Evolutionary conservation across 2,329 filamentous ascomycete species (phyloP), one percentile per base, ranked within the genome.

Genomic region (Leptoxyphium fumago): DNA sequence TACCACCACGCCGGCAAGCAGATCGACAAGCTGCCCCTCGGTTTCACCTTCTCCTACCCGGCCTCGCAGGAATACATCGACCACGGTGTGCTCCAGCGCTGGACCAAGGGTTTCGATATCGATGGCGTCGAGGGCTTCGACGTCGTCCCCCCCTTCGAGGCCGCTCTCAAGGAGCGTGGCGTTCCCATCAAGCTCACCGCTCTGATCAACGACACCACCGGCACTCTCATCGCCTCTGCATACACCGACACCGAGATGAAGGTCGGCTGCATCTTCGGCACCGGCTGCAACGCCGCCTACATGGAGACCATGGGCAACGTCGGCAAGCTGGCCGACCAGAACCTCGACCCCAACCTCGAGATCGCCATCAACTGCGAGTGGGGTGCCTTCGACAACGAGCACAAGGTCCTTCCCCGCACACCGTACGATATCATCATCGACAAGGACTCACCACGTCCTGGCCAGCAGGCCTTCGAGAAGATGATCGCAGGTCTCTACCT

Each of bases 321-420:
- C 51, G 89, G 88, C 51, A 98, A 98, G 73, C 77, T 98, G 44
- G 85, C 83, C 10, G 79, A 95, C 67, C 76, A 94, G 72, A 91
- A 93, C 57, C 75, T 96, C 32, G 83, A 87, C 41, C 71, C 85
- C 0, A 50, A 58, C 21, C 77, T 75, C 51, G 83, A 80, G 40
- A 93, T 95, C 73, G 87, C 86, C 43, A 94, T 96, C 69, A 95
- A 95, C 72, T 95, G 88, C 70, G 89, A 96, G 64, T 95, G 88
- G 76, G 89, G 89, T 52, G 88, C 89, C 29, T 95, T 96, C 59
- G 89, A 95, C 65, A 94, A 94, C 63, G 84, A 94, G 65, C 82
- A 89, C 68, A 74, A 82, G 56, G 82, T 95, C 44, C 79, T 95
- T 10, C 88, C 88, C 10, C 76, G 79, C 44, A 94, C 88, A 21